A percentile compares a stretch with the other conserved stretches of the same genome.
These are phyloP conservation scores for Sporothrix protearum DNA, from an alignment of 2,329 filamentous ascomycete genomes.

Conservation along the genomic window DNA sequence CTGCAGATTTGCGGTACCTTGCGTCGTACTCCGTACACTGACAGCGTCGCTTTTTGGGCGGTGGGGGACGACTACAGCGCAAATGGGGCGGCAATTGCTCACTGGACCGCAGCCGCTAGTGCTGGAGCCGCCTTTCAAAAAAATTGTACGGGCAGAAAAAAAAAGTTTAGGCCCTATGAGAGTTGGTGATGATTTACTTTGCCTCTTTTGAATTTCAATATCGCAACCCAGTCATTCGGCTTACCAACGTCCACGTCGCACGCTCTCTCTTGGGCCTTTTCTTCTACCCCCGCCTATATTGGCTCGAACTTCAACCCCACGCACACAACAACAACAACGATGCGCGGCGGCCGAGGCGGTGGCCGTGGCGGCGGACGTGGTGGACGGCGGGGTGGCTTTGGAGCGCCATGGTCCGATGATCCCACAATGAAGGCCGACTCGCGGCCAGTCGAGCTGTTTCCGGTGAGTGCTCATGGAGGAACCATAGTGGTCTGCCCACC, in stretches of 20 bases:
- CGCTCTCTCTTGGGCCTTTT: neutral
- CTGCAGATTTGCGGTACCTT: constrained; percentile 1
- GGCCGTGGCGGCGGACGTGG: constrained; percentile 51
- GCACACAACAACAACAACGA: neutral
- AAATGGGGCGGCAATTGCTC: neutral
- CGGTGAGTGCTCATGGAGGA: constrained; percentile 39
- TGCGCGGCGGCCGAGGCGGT: constrained; percentile 37
- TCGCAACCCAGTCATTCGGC: neutral
- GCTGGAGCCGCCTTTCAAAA: neutral
- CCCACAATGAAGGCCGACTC: constrained; percentile 47
- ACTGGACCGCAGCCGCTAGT: neutral
- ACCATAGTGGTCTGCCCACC: neutral
- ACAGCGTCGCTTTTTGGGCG: constrained; percentile 15
- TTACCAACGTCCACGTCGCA: neutral
- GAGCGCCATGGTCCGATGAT: constrained; percentile 54
- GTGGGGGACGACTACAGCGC: constrained; percentile 17
- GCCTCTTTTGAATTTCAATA: too few relatives aligned
- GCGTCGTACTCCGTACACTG: too few relatives aligned
- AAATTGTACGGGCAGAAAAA: constrained; percentile 23
- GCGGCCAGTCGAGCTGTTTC: constrained; percentile 58
- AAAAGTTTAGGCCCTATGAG: neutral
- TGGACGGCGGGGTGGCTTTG: constrained; percentile 36
- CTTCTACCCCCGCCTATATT: neutral
- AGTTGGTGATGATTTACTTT: neutral
- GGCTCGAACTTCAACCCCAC: neutral